These are phyloP conservation scores for Galerina marginata DNA, from an alignment of 768 basidiomycete species.

Conservation along the genomic window DNA sequence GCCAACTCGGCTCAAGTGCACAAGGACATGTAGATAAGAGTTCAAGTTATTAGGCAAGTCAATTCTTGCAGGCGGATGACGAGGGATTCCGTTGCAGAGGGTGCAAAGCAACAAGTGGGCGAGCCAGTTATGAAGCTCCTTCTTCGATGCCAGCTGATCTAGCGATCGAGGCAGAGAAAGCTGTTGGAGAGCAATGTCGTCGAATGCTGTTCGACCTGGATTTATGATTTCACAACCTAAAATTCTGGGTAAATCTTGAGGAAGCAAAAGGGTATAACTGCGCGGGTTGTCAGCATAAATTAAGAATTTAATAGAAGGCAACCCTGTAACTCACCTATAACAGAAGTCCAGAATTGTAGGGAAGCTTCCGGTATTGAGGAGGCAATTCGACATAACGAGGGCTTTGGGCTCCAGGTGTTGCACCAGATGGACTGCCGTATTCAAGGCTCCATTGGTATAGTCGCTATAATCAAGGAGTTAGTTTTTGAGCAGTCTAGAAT, in stretches of 20 bases:
- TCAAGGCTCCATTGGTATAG: slow-evolving; percentile 23
- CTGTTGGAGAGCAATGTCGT: slow-evolving; percentile 21
- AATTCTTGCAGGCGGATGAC: slow-evolving; percentile 15
- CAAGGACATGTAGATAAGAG: slow-evolving; percentile 20
- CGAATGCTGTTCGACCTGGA: slow-evolving; percentile 7
- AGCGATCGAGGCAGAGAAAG: slow-evolving; percentile 16
- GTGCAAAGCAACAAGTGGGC: slow-evolving; percentile 20
- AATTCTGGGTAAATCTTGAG: slow-evolving; percentile 11
- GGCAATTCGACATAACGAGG: slow-evolving; percentile 22
- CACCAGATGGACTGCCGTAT: slow-evolving; percentile 20
- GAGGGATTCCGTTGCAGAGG: slow-evolving; percentile 18
- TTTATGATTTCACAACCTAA: slow-evolving; percentile 17
- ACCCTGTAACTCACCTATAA: slow-evolving; percentile 9
- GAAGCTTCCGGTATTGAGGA: slow-evolving; percentile 18
- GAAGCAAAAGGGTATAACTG: slow-evolving; percentile 18
- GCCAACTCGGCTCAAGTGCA: slow-evolving; percentile 20
- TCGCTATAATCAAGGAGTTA: slow-evolving; percentile 9
- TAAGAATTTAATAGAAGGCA: not conserved
- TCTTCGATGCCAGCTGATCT: slow-evolving; percentile 19
- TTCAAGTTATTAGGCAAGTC: slow-evolving; percentile 24
- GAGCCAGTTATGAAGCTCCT: slow-evolving; percentile 24
- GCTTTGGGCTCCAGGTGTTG: slow-evolving; percentile 18
- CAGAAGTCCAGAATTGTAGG: slow-evolving; percentile 11
- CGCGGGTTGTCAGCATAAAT: not conserved
- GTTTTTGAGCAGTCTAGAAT: not conserved